Percentiles rank a stretch among this genome's conserved stretches.
phyloP scores from a whole-genome alignment of 2,329 filamentous ascomycete genomes.

The Aspergillus fumigatiaffinis region DNA sequence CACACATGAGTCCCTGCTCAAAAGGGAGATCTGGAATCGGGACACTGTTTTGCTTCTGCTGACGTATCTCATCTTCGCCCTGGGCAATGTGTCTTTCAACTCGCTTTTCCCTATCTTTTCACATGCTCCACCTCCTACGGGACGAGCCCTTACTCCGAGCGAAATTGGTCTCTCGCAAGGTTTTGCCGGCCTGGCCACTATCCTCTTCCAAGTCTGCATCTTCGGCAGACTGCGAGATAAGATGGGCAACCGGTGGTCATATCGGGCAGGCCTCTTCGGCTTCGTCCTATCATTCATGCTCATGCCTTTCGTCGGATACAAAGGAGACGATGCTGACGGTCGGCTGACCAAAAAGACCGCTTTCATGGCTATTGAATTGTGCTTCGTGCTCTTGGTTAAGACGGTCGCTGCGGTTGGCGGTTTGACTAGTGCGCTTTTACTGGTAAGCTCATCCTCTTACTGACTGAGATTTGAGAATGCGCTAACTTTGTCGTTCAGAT shows the following conservation, averaged over 20 bases:
- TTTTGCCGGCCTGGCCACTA: constrained; percentile 78
- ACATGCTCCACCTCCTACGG: constrained; percentile 68
- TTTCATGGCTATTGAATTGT: constrained; percentile 79
- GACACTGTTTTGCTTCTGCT: constrained; percentile 77
- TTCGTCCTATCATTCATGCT: constrained; percentile 78
- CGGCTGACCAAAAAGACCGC: constrained; percentile 56
- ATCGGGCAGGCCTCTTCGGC: constrained; percentile 71
- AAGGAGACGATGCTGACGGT: constrained; percentile 56
- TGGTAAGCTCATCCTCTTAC: constrained; percentile 54
- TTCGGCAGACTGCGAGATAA: constrained; percentile 75
- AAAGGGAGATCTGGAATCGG: constrained; percentile 65
- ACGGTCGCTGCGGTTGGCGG: constrained; percentile 88
- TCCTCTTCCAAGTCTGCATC: constrained; percentile 81
- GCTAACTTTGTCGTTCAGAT: constrained; percentile 53
- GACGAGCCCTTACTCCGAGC: constrained; percentile 68
- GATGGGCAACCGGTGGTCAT: constrained; percentile 81
- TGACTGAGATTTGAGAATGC: not conserved
- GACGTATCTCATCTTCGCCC: constrained; percentile 89
- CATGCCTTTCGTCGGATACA: constrained; percentile 87
- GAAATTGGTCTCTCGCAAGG: constrained; percentile 84
- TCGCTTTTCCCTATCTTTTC: constrained; percentile 93
- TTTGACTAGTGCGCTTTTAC: constrained; percentile 78
- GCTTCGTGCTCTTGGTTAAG: constrained; percentile 75
- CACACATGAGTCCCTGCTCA: constrained; percentile 47
- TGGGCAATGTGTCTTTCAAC: constrained; percentile 93